These are phyloP conservation scores for Saraca asoca DNA, from an alignment of 331 rosid genomes.

Conservation along the genomic window DNA sequence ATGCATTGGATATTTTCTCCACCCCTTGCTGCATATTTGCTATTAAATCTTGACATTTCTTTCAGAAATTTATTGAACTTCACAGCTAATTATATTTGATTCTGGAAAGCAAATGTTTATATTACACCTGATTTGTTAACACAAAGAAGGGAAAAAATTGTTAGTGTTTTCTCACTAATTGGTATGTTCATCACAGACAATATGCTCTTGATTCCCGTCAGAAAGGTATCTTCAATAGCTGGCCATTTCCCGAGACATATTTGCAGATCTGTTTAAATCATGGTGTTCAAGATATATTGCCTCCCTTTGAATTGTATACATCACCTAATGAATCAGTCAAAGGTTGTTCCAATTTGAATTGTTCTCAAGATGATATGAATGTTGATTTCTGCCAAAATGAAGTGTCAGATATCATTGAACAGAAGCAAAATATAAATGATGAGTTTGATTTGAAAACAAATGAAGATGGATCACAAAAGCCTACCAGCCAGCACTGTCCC, in stretches of 20 bases:
- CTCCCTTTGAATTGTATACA: conserved; percentile 45
- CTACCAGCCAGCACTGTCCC: conserved; percentile 26
- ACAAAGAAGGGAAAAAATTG: no score
- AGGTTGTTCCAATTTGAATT: conserved; percentile 23
- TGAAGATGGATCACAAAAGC: conserved; percentile 32
- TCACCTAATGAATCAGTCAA: conserved; percentile 36
- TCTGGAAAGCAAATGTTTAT: no score
- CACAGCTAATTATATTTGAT: no score
- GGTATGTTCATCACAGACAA: conserved; percentile 43
- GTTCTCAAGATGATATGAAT: conserved; percentile 29
- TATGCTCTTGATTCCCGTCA: conserved; percentile 55
- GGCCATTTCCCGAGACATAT: conserved; percentile 65
- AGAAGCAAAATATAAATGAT: conserved; percentile 20
- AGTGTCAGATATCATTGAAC: conserved; percentile 27
- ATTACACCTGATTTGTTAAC: no score
- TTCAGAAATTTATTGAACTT: no score
- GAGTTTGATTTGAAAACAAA: conserved; percentile 32
- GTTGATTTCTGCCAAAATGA: conserved; percentile 23
- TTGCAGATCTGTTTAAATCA: conserved; percentile 49
- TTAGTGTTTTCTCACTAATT: background rate
- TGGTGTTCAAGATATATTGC: conserved; percentile 52
- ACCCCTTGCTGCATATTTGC: no score
- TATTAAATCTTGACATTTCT: no score
- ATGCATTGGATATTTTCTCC: no score
- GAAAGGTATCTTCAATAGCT: conserved; percentile 39